Percentiles rank a stretch among this genome's conserved stretches.
phyloP scores from a whole-genome alignment of 805 yeast species.

The Candida tallmaniae region DNA sequence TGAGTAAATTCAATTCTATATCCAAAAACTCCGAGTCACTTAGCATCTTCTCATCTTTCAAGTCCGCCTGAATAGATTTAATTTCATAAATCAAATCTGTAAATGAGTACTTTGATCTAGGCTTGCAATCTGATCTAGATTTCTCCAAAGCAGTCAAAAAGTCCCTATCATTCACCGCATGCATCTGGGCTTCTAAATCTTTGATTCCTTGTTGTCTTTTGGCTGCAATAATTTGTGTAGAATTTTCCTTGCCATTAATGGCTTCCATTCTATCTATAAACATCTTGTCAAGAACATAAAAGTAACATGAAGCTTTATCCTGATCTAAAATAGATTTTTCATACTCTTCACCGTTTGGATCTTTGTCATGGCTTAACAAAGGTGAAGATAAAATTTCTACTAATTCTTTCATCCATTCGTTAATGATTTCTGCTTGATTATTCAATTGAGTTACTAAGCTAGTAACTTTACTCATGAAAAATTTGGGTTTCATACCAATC shows the following conservation, averaged over 20 bases:
- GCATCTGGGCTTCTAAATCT: slow-evolving; percentile 21
- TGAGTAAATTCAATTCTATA: slow-evolving; percentile 17
- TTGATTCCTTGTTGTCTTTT: slow-evolving; percentile 17
- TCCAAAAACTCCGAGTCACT: slow-evolving; percentile 9
- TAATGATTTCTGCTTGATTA: slow-evolving; percentile 46
- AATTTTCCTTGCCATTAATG: slow-evolving; percentile 31
- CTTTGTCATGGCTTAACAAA: slow-evolving; percentile 42
- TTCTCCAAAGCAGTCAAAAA: slow-evolving; percentile 22
- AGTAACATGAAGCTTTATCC: slow-evolving; percentile 57
- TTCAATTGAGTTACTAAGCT: slow-evolving; percentile 37
- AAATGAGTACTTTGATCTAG: slow-evolving; percentile 26
- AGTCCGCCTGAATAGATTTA: slow-evolving; percentile 23
- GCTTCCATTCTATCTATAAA: slow-evolving; percentile 37
- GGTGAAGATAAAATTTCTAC: slow-evolving; percentile 42
- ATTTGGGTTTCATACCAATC: slow-evolving; percentile 15
- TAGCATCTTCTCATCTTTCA: slow-evolving; percentile 16
- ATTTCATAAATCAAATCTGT: slow-evolving; percentile 27
- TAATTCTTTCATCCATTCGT: slow-evolving; percentile 47
- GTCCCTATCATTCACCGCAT: slow-evolving; percentile 20
- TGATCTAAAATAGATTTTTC: slow-evolving; percentile 70
- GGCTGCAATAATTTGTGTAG: slow-evolving; percentile 14
- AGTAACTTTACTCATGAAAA: slow-evolving; percentile 18
- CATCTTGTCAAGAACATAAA: slow-evolving; percentile 43
- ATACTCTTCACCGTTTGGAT: slow-evolving; percentile 74
- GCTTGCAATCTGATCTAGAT: slow-evolving; percentile 21